Evolutionary conservation across 805 yeast species (phyloP), one percentile per base, ranked within the genome.

Genomic region (Debaryomyces prosopidis): DNA sequence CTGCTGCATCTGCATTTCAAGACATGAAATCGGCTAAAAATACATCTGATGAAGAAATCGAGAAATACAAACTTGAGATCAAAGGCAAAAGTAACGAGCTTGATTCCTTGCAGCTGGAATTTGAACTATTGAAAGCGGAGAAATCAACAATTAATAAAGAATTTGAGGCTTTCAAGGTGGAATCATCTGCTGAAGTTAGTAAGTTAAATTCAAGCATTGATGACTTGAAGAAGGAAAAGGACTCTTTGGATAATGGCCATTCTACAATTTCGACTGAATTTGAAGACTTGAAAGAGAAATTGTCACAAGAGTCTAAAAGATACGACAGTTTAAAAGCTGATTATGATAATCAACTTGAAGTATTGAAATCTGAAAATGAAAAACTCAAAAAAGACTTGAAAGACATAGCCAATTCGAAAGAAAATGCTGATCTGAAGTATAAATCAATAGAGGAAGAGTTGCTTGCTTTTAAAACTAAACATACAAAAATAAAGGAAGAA

Each of bases 1-100:
- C 73, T 4, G 75, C 73, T 8, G 72, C 74, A 3, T 42, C 58
- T 20, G 62, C 71, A n/a, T 55, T 60, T 49, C 65, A 63, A 53
- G 67, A 65, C 38, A 46, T 66, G 43, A 61, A 63, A 42, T 38
- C 35, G 18, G 40, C 58, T 3, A 58, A 65, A 41, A 7, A 40
- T 17, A 39, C 43, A 11, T 35, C 48, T 3, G 63, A 61, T 3
- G 48, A 44, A 17, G 53, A 56, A 33, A 20, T 51, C 7, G 26
- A 36, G 3, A 27, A 32, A 15, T 33, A 51, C 11, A 44, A 41
- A 55, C 50, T 20, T 54, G 65, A 36, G 47, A 51, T 39, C 15
- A 37, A 45, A 35, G 26, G 42, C 26, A 42, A 57, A 44, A 23
- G 51, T 45, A 26, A 50, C 7, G 58, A 55, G 16, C 34, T 59